Percentiles rank a stretch among this genome's conserved stretches.
These are phyloP conservation scores for Gyrodon lividus DNA, from an alignment of 768 basidiomycete genomes.

Conservation along the genomic window DNA sequence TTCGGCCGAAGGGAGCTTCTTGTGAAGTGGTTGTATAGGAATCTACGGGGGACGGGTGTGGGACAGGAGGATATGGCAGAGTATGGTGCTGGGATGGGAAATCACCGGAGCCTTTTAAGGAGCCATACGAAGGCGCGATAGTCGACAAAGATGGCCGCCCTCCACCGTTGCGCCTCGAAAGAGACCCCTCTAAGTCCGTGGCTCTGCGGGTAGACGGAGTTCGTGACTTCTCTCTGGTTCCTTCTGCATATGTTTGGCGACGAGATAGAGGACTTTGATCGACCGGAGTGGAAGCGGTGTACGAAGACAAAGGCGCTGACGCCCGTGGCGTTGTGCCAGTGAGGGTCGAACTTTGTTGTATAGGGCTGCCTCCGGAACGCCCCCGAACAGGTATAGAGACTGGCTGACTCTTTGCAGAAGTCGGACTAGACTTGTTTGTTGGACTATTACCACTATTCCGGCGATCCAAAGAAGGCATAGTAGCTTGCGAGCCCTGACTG, in stretches of 20 bases:
- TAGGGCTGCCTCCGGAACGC: conserved; percentile 54
- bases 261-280: conserved; percentile 46
- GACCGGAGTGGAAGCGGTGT: conserved; percentile 45
- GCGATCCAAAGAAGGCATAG: conserved; percentile 40
- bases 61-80: conserved; percentile 21
- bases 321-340: conserved; percentile 32
- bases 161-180: conserved; percentile 47
- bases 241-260: conserved; percentile 51
- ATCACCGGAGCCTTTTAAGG: conserved; percentile 24
- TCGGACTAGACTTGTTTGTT: conserved; percentile 24
- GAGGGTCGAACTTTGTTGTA: conserved; percentile 22
- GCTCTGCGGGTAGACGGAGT: conserved; percentile 63
- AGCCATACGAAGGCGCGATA: conserved; percentile 34
- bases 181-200: conserved; percentile 51
- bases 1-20: conserved; percentile 36
- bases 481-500: conserved; percentile 29
- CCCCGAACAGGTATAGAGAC: conserved; percentile 42
- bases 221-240: conserved; percentile 52
- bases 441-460: conserved; percentile 43
- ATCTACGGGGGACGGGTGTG: conserved; percentile 24
- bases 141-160: conserved; percentile 44
- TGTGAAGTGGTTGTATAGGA: conserved; percentile 21
- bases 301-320: conserved; percentile 36
- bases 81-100: conserved; percentile 15
- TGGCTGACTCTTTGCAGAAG: conserved; percentile 40